Evolutionary conservation across 2,329 filamentous ascomycete species (phyloP).

Genomic region (Mycosphaerella sp.): DNA sequence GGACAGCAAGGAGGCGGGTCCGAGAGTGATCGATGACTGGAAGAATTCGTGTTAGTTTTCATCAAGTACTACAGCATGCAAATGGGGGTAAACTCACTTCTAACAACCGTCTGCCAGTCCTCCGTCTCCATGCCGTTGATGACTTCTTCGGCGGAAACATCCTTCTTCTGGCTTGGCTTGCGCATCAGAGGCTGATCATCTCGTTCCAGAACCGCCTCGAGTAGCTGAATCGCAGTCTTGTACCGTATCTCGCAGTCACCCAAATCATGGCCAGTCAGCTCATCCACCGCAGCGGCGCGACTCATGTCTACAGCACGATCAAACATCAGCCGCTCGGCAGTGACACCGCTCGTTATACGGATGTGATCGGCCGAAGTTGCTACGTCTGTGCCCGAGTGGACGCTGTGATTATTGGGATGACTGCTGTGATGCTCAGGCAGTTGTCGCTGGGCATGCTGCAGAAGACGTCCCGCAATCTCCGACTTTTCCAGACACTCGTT

Average conservation of each 20-base stretch:
- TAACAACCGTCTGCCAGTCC: conserved; percentile 65
- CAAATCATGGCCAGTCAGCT: conserved; percentile 86
- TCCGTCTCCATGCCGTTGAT: conserved; percentile 57
- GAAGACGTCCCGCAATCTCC: conserved; percentile 81
- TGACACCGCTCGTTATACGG: conserved; percentile 77
- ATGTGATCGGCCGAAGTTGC: conserved; percentile 71
- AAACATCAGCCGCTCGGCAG: conserved; percentile 96
- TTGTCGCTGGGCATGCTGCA: conserved; percentile 77
- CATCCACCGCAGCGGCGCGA: conserved; percentile 85
- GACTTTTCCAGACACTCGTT: conserved; percentile 97
- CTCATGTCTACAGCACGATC: conserved; percentile 97
- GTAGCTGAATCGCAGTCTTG: conserved; percentile 84
- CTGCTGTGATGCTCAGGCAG: conserved; percentile 79
- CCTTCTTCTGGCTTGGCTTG: conserved; percentile 42
- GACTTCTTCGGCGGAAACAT: conserved; percentile 41
- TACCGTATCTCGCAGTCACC: conserved; percentile 87
- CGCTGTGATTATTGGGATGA: conserved; percentile 71
- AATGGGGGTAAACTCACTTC: conserved; percentile 52
- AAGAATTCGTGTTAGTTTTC: conserved; percentile 16
- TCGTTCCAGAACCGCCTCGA: conserved; percentile 86
- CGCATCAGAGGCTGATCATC: conserved; percentile 54
- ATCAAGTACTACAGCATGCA: neutral
- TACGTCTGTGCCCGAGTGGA: conserved; percentile 46
- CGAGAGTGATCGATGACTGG: conserved; percentile 44
- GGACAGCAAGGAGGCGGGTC: conserved; percentile 37